phyloP scores from a whole-genome alignment of 257 asterid species.

The Pogostemon cablin region DNA sequence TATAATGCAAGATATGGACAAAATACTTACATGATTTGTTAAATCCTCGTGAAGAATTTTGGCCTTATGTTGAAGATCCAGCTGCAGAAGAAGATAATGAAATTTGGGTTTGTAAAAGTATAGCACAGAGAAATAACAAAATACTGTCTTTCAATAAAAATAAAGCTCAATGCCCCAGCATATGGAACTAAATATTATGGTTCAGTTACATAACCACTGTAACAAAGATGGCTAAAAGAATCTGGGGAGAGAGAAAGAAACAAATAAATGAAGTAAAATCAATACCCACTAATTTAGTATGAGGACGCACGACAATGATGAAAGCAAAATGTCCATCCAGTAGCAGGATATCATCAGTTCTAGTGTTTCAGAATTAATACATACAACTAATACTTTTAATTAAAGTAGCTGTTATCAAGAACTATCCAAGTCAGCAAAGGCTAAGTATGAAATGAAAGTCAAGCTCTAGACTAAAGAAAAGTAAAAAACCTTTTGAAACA shows the following conservation, averaged over 20 bases:
- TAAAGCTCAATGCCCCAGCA: background rate
- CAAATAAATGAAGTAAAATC: background rate
- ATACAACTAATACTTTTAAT: background rate
- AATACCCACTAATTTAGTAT: background rate
- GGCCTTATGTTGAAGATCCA: constrained; percentile 70
- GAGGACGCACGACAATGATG: background rate
- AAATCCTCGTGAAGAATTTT: constrained; percentile 72
- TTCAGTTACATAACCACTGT: constrained; percentile 2
- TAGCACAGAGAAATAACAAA: constrained; percentile 1
- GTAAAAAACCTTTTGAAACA: background rate
- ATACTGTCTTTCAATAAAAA: background rate
- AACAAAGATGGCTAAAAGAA: background rate
- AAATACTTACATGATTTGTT: constrained; percentile 60
- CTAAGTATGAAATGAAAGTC: background rate
- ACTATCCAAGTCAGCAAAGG: background rate
- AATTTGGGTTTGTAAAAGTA: constrained; percentile 12
- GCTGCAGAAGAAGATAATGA: constrained; percentile 51
- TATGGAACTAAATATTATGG: background rate
- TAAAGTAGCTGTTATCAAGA: background rate
- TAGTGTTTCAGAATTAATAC: background rate
- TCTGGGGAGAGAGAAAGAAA: background rate
- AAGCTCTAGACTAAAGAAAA: background rate
- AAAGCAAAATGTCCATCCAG: background rate
- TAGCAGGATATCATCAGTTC: background rate
- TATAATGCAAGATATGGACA: constrained; percentile 15